phyloP scores from a whole-genome alignment of 352 stramenopile species.

The Globisporangium paroecandrum region DNA sequence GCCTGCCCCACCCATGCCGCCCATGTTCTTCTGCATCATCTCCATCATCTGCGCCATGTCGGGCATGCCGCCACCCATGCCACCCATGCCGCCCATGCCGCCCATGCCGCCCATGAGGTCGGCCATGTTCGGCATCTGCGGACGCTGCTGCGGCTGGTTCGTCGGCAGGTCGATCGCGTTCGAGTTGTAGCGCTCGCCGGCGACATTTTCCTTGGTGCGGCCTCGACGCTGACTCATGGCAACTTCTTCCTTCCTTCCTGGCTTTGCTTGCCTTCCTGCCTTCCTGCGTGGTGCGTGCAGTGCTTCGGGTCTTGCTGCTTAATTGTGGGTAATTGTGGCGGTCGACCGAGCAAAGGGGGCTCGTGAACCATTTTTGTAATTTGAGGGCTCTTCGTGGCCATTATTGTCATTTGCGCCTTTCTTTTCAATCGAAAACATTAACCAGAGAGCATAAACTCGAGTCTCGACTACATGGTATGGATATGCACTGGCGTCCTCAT shows the following conservation, averaged over 20 bases:
- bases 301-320: too few species aligned
- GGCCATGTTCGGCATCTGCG: slow-evolving; percentile 42
- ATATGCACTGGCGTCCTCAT: too few species aligned
- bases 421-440: too few species aligned
- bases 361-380: too few species aligned
- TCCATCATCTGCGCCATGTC: slow-evolving; percentile 45
- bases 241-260: not conserved
- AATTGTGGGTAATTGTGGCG: too few species aligned
- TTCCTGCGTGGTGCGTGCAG: too few species aligned
- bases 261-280: too few species aligned
- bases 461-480: too few species aligned
- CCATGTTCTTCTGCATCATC: slow-evolving; percentile 40
- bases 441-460: too few species aligned
- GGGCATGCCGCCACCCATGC: slow-evolving; percentile 32
- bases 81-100: slow-evolving; percentile 36
- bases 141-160: slow-evolving; percentile 30
- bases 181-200: slow-evolving; percentile 81
- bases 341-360: too few species aligned
- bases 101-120: slow-evolving; percentile 51
- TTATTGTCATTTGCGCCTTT: too few species aligned
- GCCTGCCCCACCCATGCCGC: slow-evolving; percentile 21
- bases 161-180: slow-evolving; percentile 54
- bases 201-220: slow-evolving; percentile 68
- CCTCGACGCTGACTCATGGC: slow-evolving; percentile 46
- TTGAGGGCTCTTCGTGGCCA: too few species aligned